Percentiles rank a stretch among this genome's conserved stretches.
Conservation (phyloP, 129 eudicot genomes). For the Saussurea involucrata region DNA sequence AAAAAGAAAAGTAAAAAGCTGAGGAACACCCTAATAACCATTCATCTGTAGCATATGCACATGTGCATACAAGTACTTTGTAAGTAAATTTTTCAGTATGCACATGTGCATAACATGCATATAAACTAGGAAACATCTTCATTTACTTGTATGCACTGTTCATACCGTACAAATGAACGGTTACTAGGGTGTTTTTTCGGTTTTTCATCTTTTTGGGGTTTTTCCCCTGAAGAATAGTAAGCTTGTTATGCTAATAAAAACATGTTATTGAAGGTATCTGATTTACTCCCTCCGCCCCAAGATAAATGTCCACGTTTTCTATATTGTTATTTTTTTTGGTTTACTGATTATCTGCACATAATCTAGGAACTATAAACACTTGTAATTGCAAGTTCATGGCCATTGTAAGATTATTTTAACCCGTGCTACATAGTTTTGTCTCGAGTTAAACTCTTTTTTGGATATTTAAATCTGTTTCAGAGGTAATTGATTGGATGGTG, state of each 20-base stretch:
- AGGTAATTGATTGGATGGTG: slow-evolving; percentile 48
- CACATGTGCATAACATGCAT: too few relatives aligned
- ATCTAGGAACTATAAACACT: background rate
- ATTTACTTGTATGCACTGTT: too few relatives aligned
- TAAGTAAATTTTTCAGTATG: too few relatives aligned
- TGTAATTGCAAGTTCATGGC: background rate
- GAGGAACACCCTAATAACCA: too few relatives aligned
- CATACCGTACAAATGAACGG: too few relatives aligned
- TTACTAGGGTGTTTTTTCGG: too few relatives aligned
- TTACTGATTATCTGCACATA: background rate
- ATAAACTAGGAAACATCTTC: too few relatives aligned
- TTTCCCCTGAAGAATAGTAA: too few relatives aligned
- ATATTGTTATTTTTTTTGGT: background rate
- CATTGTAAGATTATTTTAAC: background rate
- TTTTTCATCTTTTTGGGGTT: too few relatives aligned
- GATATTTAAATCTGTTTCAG: slow-evolving; percentile 36
- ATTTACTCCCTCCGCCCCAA: background rate
- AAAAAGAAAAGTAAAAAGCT: too few relatives aligned
- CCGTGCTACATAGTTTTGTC: background rate
- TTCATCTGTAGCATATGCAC: too few relatives aligned
- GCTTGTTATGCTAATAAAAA: background rate
- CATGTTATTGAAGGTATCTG: slow-evolving; percentile 2
- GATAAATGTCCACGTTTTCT: background rate
- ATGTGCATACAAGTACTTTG: too few relatives aligned
- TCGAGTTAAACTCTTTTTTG: background rate